phyloP scores from a whole-genome alignment of 1,284 basidiomycete species.

The Inonotus hispidus region DNA sequence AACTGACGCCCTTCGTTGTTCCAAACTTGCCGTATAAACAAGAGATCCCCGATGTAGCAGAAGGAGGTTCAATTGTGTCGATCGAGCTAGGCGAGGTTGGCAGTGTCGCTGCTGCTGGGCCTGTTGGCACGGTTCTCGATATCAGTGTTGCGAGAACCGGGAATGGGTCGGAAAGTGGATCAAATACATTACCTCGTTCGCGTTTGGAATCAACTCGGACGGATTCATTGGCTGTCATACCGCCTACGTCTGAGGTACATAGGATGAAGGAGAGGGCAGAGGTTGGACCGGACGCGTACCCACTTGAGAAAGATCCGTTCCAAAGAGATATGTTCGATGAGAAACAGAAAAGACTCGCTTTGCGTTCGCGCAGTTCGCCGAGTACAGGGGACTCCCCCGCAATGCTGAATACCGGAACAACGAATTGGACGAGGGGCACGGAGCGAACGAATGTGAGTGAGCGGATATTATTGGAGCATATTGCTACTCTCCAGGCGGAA shows the following conservation, averaged over 20 bases:
- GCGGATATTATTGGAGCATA: neutral
- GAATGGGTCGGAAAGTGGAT: no score
- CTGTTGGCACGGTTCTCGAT: neutral
- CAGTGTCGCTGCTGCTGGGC: neutral
- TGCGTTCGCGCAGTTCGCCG: neutral
- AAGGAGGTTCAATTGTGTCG: no score
- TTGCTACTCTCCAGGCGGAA: slow-evolving; percentile 2
- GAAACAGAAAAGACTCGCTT: neutral
- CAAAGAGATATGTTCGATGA: neutral
- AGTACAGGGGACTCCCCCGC: neutral
- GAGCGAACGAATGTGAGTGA: neutral
- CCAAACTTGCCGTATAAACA: neutral
- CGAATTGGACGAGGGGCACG: neutral
- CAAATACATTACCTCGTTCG: neutral
- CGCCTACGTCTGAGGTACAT: neutral
- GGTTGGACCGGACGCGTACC: neutral
- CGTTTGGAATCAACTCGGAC: neutral
- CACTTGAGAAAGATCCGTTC: neutral
- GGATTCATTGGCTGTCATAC: neutral
- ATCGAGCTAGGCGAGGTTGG: neutral
- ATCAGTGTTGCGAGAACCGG: neutral
- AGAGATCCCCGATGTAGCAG: neutral
- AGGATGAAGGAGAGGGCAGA: neutral
- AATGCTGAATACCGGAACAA: no score
- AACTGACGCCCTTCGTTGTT: neutral